A percentile compares a stretch with the other conserved stretches of the same genome.
These are phyloP conservation scores for Trypanosoma conorhini DNA, from an alignment of 208 protist genomes.

Conservation along the genomic window DNA sequence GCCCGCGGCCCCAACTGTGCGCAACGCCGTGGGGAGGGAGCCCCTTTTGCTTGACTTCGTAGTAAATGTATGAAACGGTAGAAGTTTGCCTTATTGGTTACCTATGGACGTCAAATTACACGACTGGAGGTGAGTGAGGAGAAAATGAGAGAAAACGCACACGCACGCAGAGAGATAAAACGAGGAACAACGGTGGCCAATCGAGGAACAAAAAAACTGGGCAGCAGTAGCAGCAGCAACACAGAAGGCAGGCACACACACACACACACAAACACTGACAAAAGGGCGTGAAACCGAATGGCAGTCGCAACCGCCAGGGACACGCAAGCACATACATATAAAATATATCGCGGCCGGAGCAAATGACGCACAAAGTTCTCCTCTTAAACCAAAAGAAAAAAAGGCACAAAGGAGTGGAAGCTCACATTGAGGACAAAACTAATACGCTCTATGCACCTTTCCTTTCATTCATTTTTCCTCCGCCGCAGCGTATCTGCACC, in stretches of 20 bases:
- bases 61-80: neutral
- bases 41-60: neutral
- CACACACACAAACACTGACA: neutral
- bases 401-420: neutral
- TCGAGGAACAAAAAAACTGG: neutral
- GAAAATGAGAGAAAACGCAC: neutral
- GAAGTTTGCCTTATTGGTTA: no score
- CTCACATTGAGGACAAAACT: no score
- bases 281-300: neutral
- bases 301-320: neutral
- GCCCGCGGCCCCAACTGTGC: neutral
- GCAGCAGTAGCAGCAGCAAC: neutral
- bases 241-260: neutral
- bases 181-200: neutral
- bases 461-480: slow-evolving; percentile 9
- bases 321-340: neutral
- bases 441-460: slow-evolving; percentile 4
- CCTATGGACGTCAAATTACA: no score
- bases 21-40: no score
- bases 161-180: neutral
- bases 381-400: neutral
- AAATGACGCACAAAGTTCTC: slow-evolving; percentile 11
- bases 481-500: neutral
- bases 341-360: neutral
- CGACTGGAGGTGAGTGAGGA: slow-evolving; percentile 7